Conservation (phyloP, 441 rosid genomes). For the Gossypium aridum region DNA sequence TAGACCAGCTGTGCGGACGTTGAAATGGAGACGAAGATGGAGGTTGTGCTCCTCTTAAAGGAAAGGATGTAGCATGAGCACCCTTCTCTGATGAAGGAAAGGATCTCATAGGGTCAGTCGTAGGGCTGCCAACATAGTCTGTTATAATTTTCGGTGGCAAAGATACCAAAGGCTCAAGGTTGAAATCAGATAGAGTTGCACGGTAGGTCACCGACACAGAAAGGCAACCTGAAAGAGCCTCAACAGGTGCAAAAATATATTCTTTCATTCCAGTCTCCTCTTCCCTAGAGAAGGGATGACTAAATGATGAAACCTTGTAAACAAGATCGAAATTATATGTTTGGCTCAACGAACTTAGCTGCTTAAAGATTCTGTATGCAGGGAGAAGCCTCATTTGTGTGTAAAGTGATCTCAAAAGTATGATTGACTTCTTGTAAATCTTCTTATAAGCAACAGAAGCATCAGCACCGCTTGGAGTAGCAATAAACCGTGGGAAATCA, state of each 20-base stretch:
- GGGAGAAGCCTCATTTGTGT: conserved; percentile 76
- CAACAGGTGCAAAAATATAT: conserved; percentile 61
- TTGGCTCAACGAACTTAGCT: conserved; percentile 53
- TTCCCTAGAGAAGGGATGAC: conserved; percentile 59
- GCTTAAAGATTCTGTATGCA: conserved; percentile 62
- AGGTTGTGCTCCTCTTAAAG: conserved; percentile 40
- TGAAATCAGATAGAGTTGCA: conserved; percentile 59
- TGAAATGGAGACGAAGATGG: conserved; percentile 45
- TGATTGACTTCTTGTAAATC: conserved; percentile 73
- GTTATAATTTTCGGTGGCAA: conserved; percentile 69
- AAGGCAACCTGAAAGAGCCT: conserved; percentile 70
- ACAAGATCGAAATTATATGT: conserved; percentile 53
- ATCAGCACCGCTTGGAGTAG: conserved; percentile 39
- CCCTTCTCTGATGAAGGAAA: conserved; percentile 63
- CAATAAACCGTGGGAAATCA: conserved; percentile 38
- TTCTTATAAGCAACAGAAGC: conserved; percentile 49
- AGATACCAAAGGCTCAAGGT: conserved; percentile 52
- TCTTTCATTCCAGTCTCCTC: conserved; percentile 53
- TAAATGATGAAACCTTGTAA: conserved; percentile 77
- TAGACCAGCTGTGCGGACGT: conserved; percentile 89
- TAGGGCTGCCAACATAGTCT: conserved; percentile 86
- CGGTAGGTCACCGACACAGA: conserved; percentile 59
- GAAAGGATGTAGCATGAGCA: conserved; percentile 50
- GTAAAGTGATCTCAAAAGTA: conserved; percentile 65
- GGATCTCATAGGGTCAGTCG: conserved; percentile 69